Evolutionary conservation across 2,329 filamentous ascomycete genomes (phyloP), one percentile per base, ranked within the genome.

Genomic region (Shiraia sp.): DNA sequence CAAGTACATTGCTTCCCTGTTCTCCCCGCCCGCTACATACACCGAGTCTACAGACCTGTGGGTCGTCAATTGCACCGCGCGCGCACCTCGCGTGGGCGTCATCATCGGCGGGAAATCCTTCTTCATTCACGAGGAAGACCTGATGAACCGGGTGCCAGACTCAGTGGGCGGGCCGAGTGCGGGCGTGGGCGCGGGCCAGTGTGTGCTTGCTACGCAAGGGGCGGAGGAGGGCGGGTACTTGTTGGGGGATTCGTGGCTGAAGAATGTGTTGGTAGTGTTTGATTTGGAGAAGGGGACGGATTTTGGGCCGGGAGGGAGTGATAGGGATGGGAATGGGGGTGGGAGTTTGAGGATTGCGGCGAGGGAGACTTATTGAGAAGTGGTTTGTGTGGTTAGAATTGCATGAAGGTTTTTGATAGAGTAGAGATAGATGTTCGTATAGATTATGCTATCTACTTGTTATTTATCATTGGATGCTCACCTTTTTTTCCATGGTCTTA

Each of bases 251-350:
- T 52, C 65, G 5, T 76, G 74, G 45, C 53, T 75, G 51, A 75
- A 73, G 58, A 75, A 72, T 39, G 75, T 77, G 8, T 56, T 78
- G 3, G 63, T 70, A 3, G 72, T 77, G 2, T 76, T 73, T 59
- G 74, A 77, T 62, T 56, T 77, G 34, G 71, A 69, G 10, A 33
- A 40, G 13, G 30, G 28, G 28, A 39, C 29, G 12, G 36, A 33
- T 22, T 17, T 32, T 22, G 23, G 36, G 3, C 12, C 17, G 2
- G 36, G 36, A 6, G 36, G 36, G 9, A 28, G 22, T 19, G 36
- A 32, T 28, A 19, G 10, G 23, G 19, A 32, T 30, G 65, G 49
- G 24, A 57, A 61, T 28, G 64, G 69, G 52, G 66, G 30, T 16
- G 38, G 38, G 25, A 25, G 13, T 13, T 26, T 76, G 60, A 63